phyloP scores from a whole-genome alignment of 1,284 basidiomycete species.

The Inonotus hispidus region DNA sequence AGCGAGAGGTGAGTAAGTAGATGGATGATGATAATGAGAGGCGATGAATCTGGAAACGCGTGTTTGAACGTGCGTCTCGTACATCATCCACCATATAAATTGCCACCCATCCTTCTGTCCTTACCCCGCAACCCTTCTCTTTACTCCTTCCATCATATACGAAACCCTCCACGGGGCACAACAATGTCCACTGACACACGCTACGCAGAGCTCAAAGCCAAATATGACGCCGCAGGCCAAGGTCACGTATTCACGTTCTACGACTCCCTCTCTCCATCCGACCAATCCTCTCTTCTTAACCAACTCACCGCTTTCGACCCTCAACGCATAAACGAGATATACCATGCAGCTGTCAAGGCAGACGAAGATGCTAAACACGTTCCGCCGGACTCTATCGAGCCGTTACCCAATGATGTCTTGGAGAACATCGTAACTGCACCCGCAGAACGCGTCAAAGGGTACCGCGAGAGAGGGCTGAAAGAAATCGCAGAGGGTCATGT shows the following conservation, averaged over 20 bases:
- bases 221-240: constrained; percentile 81
- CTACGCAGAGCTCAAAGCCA: constrained; percentile 29
- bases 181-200: neutral
- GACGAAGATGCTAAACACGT: constrained; percentile 52
- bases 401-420: constrained; percentile 72
- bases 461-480: constrained; percentile 71
- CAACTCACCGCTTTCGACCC: constrained; percentile 87
- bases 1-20: too few species aligned
- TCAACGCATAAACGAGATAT: constrained; percentile 87
- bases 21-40: neutral
- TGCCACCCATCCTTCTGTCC: neutral
- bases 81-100: too few species aligned
- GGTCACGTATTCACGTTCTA: constrained; percentile 88
- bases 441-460: constrained; percentile 54
- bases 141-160: neutral
- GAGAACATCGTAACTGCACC: constrained; percentile 55
- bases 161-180: neutral
- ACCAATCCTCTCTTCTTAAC: constrained; percentile 59
- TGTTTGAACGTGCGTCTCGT: neutral
- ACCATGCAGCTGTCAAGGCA: constrained; percentile 67
- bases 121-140: neutral
- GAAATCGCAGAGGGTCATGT: constrained; percentile 83
- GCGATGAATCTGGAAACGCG: neutral
- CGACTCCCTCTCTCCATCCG: constrained; percentile 60
- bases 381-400: constrained; percentile 51